These are phyloP conservation scores for Hyaloscypha hepaticicola DNA, from an alignment of 495 filamentous ascomycete genomes.

Conservation along the genomic window DNA sequence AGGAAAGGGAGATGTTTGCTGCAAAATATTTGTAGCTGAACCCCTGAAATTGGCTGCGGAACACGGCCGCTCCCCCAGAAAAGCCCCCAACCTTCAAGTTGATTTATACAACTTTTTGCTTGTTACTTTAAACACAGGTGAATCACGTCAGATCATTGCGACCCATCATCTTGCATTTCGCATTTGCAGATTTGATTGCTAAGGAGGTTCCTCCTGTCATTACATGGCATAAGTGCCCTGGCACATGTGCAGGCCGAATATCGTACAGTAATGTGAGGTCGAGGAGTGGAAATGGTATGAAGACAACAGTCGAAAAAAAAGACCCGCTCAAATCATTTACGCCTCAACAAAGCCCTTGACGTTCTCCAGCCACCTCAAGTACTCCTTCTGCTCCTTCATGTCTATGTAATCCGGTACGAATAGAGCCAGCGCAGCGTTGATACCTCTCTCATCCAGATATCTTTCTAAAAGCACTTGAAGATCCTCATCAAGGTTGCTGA, in stretches of 20 bases:
- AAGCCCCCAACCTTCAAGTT: neutral
- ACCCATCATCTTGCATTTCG: no score
- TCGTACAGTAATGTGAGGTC: slow-evolving; percentile 19
- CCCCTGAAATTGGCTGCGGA: neutral
- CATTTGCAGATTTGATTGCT: neutral
- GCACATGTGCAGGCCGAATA: slow-evolving; percentile 12
- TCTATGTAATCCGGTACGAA: slow-evolving; percentile 97
- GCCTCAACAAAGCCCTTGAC: slow-evolving; percentile 76
- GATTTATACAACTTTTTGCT: no score
- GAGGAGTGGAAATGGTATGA: slow-evolving; percentile 30
- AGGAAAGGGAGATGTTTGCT: neutral
- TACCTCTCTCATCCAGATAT: slow-evolving; percentile 90
- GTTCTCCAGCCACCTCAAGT: slow-evolving; percentile 83
- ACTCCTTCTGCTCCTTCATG: slow-evolving; percentile 99
- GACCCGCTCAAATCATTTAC: slow-evolving; percentile 40
- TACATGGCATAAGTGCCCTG: slow-evolving; percentile 16
- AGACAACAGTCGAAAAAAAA: slow-evolving; percentile 28
- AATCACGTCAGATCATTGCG: no score
- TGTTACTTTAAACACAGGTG: no score
- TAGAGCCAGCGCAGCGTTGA: slow-evolving; percentile 81
- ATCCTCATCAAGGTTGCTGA: slow-evolving; percentile 92
- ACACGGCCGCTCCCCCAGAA: neutral
- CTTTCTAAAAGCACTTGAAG: slow-evolving; percentile 88
- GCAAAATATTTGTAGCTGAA: neutral
- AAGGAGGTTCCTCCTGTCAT: slow-evolving; percentile 18